A percentile compares a stretch with the other conserved stretches of the same genome.
Conservation (phyloP, 352 stramenopile genomes). For the Pythium brassicae region DNA sequence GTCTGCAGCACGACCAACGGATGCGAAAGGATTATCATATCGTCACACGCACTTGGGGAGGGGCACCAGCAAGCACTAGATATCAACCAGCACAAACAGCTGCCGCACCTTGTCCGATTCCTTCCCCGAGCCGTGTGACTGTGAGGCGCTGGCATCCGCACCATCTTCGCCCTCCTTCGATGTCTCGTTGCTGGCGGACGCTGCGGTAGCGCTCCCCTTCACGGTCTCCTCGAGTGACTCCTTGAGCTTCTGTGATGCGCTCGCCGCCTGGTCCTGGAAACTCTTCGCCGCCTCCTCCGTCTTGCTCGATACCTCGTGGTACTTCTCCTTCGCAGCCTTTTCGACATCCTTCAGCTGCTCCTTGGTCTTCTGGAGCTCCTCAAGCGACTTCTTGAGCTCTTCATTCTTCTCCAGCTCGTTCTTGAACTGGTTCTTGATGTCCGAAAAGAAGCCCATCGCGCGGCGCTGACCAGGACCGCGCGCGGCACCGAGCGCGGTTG, state of each 20-base stretch:
- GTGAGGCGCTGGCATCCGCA: constrained; percentile 6
- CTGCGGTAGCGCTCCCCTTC: constrained; percentile 18
- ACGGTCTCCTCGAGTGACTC: constrained; percentile 35
- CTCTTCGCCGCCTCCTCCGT: constrained; percentile 59
- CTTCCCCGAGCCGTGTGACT: background rate
- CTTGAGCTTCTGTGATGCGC: constrained; percentile 66
- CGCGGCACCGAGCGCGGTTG: background rate
- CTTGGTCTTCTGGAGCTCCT: constrained; percentile 73
- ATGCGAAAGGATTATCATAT: no score
- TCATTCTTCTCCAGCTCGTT: constrained; percentile 80
- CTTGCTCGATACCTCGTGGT: constrained; percentile 49
- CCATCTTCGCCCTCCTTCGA: constrained; percentile 17
- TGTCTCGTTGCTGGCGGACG: constrained; percentile 6
- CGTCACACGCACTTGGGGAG: no score
- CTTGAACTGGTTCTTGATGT: constrained; percentile 79
- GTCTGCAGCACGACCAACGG: constrained; percentile 3
- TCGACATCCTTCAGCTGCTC: constrained; percentile 64
- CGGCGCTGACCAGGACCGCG: constrained; percentile 30
- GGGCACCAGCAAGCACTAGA: no score
- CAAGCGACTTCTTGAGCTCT: constrained; percentile 73
- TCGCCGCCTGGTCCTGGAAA: constrained; percentile 44
- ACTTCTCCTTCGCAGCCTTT: constrained; percentile 60
- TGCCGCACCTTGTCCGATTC: constrained; percentile 3
- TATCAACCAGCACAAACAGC: background rate
- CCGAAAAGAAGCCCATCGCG: constrained; percentile 66